These are phyloP conservation scores for Anthracocystis walkeri DNA, from an alignment of 1,284 basidiomycete species.

Conservation along the genomic window DNA sequence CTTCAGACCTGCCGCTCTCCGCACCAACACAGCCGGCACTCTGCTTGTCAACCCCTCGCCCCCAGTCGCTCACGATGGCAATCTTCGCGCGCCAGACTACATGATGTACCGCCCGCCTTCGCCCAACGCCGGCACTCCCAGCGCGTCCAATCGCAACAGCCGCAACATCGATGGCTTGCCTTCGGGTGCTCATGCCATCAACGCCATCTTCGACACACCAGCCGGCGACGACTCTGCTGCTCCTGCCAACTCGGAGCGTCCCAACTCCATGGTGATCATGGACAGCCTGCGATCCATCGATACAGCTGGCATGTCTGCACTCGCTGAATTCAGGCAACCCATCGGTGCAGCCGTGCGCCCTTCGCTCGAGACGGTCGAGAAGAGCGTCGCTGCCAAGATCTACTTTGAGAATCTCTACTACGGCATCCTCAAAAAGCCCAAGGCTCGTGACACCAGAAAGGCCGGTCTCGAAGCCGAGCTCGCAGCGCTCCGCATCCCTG, in stretches of 20 bases:
- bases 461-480: conserved; percentile 89
- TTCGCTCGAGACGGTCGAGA: conserved; percentile 89
- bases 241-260: conserved; percentile 29
- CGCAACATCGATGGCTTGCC: conserved; percentile 62
- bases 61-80: conserved; percentile 23
- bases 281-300: conserved; percentile 48
- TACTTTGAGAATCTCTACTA: conserved; percentile 96
- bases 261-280: conserved; percentile 59
- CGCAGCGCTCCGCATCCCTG: conserved; percentile 78
- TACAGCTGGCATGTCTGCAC: conserved; percentile 38
- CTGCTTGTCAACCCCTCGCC: conserved; percentile 56
- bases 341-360: conserved; percentile 50
- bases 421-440: conserved; percentile 75
- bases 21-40: conserved; percentile 61
- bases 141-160: conserved; percentile 42
- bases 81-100: conserved; percentile 46
- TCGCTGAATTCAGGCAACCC: conserved; percentile 34
- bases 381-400: conserved; percentile 89
- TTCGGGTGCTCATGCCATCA: conserved; percentile 41
- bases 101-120: conserved; percentile 50
- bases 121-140: conserved; percentile 10
- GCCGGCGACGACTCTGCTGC: not conserved
- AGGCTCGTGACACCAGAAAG: conserved; percentile 84
- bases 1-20: conserved; percentile 37
- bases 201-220: conserved; percentile 53